Evolutionary conservation across 345 rosid genomes (phyloP).

Genomic region (Jatropha curcas): DNA sequence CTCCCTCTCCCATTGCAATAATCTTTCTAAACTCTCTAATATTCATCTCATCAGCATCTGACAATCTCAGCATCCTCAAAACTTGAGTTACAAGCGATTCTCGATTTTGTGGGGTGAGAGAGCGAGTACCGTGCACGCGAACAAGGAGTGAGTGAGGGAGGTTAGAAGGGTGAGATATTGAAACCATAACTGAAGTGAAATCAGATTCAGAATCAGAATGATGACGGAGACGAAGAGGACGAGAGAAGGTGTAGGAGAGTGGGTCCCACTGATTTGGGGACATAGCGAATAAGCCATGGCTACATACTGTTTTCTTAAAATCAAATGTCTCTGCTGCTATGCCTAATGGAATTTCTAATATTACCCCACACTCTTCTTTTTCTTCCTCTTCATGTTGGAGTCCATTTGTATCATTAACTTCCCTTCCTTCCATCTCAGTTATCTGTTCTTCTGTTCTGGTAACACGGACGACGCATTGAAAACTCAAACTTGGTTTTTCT

Average conservation of each 20-base stretch:
- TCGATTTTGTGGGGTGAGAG: conserved; percentile 29
- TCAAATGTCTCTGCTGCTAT: conserved; percentile 31
- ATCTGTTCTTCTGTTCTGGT: too few relatives aligned
- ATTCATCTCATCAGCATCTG: conserved; percentile 34
- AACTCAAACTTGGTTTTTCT: too few relatives aligned
- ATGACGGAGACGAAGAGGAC: conserved; percentile 41
- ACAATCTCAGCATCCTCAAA: conserved; percentile 50
- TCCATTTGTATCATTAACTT: too few relatives aligned
- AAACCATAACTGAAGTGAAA: conserved; percentile 23
- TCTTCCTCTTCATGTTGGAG: not conserved
- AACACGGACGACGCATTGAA: too few relatives aligned
- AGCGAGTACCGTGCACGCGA: conserved; percentile 23
- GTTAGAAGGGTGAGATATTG: conserved; percentile 32
- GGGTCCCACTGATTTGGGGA: conserved; percentile 56
- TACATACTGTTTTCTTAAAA: conserved; percentile 53
- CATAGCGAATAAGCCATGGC: conserved; percentile 60
- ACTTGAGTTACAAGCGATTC: conserved; percentile 41
- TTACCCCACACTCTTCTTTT: not conserved
- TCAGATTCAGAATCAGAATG: not conserved
- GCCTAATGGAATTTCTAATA: not conserved
- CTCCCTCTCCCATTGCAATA: not conserved
- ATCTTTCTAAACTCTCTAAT: conserved; percentile 34
- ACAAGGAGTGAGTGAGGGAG: conserved; percentile 30
- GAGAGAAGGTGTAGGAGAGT: conserved; percentile 36
- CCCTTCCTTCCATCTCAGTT: too few relatives aligned